phyloP scores from a whole-genome alignment of 495 filamentous ascomycete genomes.

The Aspergillus sparsus region DNA sequence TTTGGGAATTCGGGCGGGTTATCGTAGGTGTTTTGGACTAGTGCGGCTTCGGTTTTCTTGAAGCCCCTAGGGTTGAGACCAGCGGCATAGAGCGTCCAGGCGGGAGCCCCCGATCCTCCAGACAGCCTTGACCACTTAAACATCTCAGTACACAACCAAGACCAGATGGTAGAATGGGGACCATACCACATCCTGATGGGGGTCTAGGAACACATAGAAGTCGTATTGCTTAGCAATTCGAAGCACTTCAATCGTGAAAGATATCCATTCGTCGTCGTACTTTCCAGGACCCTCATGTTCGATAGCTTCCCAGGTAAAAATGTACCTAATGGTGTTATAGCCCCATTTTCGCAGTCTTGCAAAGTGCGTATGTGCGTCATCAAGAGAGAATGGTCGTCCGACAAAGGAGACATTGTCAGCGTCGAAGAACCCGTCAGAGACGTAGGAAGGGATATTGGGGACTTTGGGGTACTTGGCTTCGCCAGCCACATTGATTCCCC shows the following conservation, averaged over 20 bases:
- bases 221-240: slow-evolving; percentile 83
- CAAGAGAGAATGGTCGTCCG: slow-evolving; percentile 75
- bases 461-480: slow-evolving; percentile 72
- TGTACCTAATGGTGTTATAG: slow-evolving; percentile 93
- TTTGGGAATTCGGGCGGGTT: slow-evolving; percentile 87
- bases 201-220: slow-evolving; percentile 97
- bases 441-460: slow-evolving; percentile 79
- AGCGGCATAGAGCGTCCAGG: slow-evolving; percentile 96
- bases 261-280: slow-evolving; percentile 93
- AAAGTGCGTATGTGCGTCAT: slow-evolving; percentile 86
- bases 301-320: slow-evolving; percentile 99
- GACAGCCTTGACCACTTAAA: slow-evolving; percentile 89
- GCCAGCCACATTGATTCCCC: slow-evolving; percentile 69
- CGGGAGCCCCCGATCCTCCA: slow-evolving; percentile 91
- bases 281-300: slow-evolving; percentile 89
- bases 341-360: slow-evolving; percentile 82
- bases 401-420: slow-evolving; percentile 91
- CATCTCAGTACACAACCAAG: neutral
- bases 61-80: slow-evolving; percentile 86
- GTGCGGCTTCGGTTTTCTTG: slow-evolving; percentile 81
- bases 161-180: neutral
- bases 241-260: slow-evolving; percentile 83
- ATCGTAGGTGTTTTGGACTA: slow-evolving; percentile 94
- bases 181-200: slow-evolving; percentile 91
- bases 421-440: slow-evolving; percentile 81